A percentile compares a stretch with the other conserved stretches of the same genome.
Evolutionary conservation across 352 stramenopile genomes (phyloP).

Genomic region (Phytophthora europaea): DNA sequence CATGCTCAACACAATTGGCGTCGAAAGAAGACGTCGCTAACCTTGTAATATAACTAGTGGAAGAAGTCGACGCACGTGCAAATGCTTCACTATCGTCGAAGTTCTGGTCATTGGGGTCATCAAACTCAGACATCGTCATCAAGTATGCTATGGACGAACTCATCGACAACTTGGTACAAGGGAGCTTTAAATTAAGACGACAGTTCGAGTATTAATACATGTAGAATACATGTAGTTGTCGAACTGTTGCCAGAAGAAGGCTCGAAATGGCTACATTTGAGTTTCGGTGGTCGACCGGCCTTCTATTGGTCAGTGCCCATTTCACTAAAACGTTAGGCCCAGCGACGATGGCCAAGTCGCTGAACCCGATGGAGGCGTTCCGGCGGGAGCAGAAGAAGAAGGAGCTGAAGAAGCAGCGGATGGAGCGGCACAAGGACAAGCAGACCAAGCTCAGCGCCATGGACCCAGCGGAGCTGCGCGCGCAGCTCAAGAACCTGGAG

Average conservation of each 20-base stretch:
- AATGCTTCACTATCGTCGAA: too few species aligned
- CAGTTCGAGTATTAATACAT: too few species aligned
- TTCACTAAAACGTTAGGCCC: too few species aligned
- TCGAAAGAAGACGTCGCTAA: slow-evolving; percentile 7
- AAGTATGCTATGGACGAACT: too few species aligned
- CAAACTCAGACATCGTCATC: too few species aligned
- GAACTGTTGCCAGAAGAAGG: too few species aligned
- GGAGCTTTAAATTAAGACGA: too few species aligned
- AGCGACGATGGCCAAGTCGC: slow-evolving; percentile 62
- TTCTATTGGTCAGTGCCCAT: too few species aligned
- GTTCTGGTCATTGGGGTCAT: too few species aligned
- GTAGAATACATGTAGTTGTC: too few species aligned
- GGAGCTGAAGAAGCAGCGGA: slow-evolving; percentile 82
- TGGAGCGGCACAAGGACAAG: slow-evolving; percentile 71
- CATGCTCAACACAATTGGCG: not conserved
- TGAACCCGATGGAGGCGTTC: slow-evolving; percentile 81
- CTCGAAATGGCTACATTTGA: not conserved
- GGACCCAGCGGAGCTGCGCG: slow-evolving; percentile 61
- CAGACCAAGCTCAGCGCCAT: slow-evolving; percentile 68
- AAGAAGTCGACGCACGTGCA: not conserved
- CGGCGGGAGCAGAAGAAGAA: slow-evolving; percentile 88
- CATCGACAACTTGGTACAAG: too few species aligned
- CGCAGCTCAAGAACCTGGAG: slow-evolving; percentile 73
- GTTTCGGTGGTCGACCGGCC: not conserved
- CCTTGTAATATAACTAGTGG: slow-evolving; percentile 8